Evolutionary conservation across 306 rosid species (phyloP).

Genomic region (Citrullus amarus): DNA sequence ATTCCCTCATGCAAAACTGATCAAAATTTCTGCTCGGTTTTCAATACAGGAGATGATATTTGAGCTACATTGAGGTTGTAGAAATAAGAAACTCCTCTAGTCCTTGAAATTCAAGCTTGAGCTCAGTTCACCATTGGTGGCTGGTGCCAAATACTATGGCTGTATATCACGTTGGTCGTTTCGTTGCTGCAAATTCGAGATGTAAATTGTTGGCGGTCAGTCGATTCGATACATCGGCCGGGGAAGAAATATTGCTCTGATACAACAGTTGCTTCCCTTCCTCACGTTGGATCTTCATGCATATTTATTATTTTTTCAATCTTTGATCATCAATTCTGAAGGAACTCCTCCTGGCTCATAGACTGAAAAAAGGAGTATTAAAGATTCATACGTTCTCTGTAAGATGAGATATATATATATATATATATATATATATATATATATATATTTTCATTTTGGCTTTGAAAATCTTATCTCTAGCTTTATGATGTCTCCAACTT

Average conservation of each 20-base stretch:
- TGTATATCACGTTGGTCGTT: background rate
- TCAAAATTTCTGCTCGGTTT: background rate
- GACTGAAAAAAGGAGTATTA: background rate
- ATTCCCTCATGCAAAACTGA: background rate
- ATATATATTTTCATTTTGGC: background rate
- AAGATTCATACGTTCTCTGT: background rate
- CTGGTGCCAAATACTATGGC: background rate
- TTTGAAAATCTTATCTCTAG: background rate
- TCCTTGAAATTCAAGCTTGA: slow-evolving; percentile 22
- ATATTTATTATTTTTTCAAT: background rate
- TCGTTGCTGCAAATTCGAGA: background rate
- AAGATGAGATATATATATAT: background rate
- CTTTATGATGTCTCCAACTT: background rate
- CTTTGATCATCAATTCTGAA: background rate
- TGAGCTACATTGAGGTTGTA: slow-evolving; percentile 15
- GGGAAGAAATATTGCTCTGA: background rate
- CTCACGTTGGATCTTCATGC: background rate
- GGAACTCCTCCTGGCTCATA: background rate
- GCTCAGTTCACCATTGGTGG: background rate
- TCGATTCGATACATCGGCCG: background rate
- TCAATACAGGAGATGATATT: slow-evolving; percentile 26
- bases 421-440: too few species aligned
- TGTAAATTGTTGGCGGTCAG: background rate
- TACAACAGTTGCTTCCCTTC: background rate
- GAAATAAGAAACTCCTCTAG: slow-evolving; percentile 14